Base-by-base conservation (phyloP, 257 asterid genomes). In the Prunella vulgaris region DNA sequence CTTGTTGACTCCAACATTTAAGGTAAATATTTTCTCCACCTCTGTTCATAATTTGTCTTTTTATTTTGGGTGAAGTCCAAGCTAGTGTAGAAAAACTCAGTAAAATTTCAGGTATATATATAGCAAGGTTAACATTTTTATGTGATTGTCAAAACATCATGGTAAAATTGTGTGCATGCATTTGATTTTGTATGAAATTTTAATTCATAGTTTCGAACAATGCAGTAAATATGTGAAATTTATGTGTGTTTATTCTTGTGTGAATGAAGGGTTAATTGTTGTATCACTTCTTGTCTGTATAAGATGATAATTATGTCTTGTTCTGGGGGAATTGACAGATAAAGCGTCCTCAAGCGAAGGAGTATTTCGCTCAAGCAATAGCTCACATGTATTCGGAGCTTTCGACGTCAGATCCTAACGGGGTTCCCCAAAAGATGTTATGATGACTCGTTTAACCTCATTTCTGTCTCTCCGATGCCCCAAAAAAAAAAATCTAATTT, bases 1-100 rank as follows among this genome's bases (percentile, higher is more conserved):
- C 73, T 88, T 93, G 70, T 82, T 93, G 69, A 93, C 98, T 60
- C 98, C 98, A 68, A 93, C 98, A 17, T 90, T 90, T 78, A 93
- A 93, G 97, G 98, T 90, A 83, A 25, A 57, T 27, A 2, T 64
- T 37, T 14, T 49, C 46, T 61, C 32, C 12, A 51, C 40, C 37
- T 22, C 9, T 61, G 28, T 10, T 33, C 14, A 15, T 7, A 5
- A 15, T 44, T 8, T 7, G 22, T 15, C 30, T 4, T 21, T 5
- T 56, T 56, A 10, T 42, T n/a, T 69, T 17, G 13, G 17, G 52
- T 35, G n/a, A 67, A 37, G 12, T 62, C 10, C 17, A 63, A 24
- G 32, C 44, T 38, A 20, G 15, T 12, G 13, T 25, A 4, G 27
- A 44, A 42, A 13, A 10, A 21, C 13, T 38, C 2, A 3, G 27